Evolutionary conservation across 176 grass and related monocot species (phyloP), one percentile per base, ranked within the genome.

Genomic region (Urochloa ruziziensis): DNA sequence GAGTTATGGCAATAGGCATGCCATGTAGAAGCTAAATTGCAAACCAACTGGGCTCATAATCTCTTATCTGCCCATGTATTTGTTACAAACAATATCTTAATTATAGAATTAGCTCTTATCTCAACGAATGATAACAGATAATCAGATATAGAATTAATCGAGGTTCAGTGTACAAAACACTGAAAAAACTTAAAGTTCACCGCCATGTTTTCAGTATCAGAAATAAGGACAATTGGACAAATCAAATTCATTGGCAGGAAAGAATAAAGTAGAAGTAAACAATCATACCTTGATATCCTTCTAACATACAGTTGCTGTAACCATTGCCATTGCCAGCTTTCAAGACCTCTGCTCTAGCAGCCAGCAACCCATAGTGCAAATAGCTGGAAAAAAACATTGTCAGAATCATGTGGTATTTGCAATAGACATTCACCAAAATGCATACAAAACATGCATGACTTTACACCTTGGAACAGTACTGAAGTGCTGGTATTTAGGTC

Each of bases 341-440:
- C 72, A 98, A 86, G 77, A 98, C 91, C 89, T 98, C 96, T 79
- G 96, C 96, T 92, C 96, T 95, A 82, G 93, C 93, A 74, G 96
- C 96, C 72, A 98, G 83, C 65, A 98, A 85, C 7, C 96, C 96
- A 57, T 94, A 98, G 86, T 83, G 91, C 79, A 98, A 82, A 82
- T 98, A 98, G 83, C 96, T 98, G 74, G 30, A 72, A 62, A 25
- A 28, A 37, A 44, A 62, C 42, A 12, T 11, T 17, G 27, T 15
- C 53, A 78, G 34, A 78, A 73, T 62, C 30, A 42, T 11, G 25
- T 18, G 6, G 67, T 70, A 75, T 33, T 53, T 65, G 28, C 21
- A 46, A 62, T 27, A 81, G 32, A 12, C 4, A 57, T 4, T 10
- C 32, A 56, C 43, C 46, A 60, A 64, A 80, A 43, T 13, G n/a